These are phyloP conservation scores for Cyberlindnera samutprakarnensis DNA, from an alignment of 805 yeast genomes.

Conservation along the genomic window DNA sequence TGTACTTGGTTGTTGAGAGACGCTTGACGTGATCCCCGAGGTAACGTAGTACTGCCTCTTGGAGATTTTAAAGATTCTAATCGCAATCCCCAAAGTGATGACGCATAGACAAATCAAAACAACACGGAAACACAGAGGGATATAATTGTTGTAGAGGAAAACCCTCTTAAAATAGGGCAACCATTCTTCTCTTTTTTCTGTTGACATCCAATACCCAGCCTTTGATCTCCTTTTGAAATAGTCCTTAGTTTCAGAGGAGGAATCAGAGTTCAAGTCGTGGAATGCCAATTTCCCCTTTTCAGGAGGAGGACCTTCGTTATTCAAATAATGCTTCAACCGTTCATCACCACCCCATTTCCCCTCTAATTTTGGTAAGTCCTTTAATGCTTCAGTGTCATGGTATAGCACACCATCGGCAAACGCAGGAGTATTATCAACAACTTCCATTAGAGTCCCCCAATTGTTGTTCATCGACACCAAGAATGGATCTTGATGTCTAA, in stretches of 20 bases:
- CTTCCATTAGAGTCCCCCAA: constrained; percentile 44
- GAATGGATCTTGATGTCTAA: constrained; percentile 24
- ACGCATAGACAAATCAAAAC: constrained; percentile 51
- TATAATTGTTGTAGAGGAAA: constrained; percentile 67
- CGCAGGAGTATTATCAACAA: constrained; percentile 38
- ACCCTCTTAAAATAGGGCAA: constrained; percentile 51
- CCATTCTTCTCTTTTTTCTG: constrained; percentile 55
- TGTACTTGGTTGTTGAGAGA: constrained; percentile 80
- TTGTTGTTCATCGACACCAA: constrained; percentile 32
- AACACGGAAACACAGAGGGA: constrained; percentile 70
- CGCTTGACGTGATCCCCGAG: constrained; percentile 15
- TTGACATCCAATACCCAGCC: constrained; percentile 65
- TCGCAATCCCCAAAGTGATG: constrained; percentile 67
- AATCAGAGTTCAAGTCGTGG: background rate
- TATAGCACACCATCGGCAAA: constrained; percentile 19
- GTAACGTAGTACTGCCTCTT: constrained; percentile 13
- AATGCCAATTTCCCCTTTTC: background rate
- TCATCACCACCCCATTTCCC: constrained; percentile 69
- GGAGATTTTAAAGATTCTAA: constrained; percentile 42
- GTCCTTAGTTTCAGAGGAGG: constrained; percentile 13
- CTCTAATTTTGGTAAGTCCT: constrained; percentile 33
- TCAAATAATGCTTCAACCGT: constrained; percentile 46
- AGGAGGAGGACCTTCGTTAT: constrained; percentile 22
- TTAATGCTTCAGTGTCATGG: constrained; percentile 17
- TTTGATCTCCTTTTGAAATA: constrained; percentile 38